A percentile compares a stretch with the other conserved stretches of the same genome.
Evolutionary conservation across 805 yeast genomes (phyloP).

Genomic region (Blastobotrys attinorum): DNA sequence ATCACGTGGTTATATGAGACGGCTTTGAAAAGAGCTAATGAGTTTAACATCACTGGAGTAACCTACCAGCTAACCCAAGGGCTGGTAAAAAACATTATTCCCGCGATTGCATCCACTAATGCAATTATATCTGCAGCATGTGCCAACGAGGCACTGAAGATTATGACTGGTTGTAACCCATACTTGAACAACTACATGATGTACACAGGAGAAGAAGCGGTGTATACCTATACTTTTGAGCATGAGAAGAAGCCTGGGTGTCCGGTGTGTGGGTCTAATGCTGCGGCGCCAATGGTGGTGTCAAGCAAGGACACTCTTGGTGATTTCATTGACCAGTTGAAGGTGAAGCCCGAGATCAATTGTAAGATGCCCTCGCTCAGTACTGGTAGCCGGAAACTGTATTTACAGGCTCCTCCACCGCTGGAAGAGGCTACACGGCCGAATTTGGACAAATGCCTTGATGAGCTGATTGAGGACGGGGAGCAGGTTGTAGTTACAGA

Average conservation of each 20-base stretch:
- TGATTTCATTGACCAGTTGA: constrained; percentile 37
- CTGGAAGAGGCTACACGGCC: constrained; percentile 39
- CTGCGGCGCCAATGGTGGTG: constrained; percentile 17
- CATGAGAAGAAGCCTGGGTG: constrained; percentile 57
- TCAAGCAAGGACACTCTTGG: constrained; percentile 28
- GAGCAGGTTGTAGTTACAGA: constrained; percentile 51
- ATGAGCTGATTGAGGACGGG: constrained; percentile 33
- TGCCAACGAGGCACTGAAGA: constrained; percentile 77
- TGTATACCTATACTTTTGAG: constrained; percentile 64
- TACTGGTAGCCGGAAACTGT: constrained; percentile 34
- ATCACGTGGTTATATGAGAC: constrained; percentile 52
- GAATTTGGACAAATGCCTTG: constrained; percentile 34
- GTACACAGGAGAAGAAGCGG: constrained; percentile 77
- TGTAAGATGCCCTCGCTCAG: constrained; percentile 41
- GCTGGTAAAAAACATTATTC: constrained; percentile 84
- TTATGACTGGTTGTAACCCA: constrained; percentile 64
- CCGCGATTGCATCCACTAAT: constrained; percentile 90
- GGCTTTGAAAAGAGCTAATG: constrained; percentile 51
- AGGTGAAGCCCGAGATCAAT: constrained; percentile 21
- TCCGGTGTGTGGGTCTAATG: constrained; percentile 58
- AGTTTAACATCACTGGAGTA: constrained; percentile 63
- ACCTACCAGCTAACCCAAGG: constrained; percentile 69
- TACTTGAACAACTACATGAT: constrained; percentile 69
- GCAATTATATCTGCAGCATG: constrained; percentile 87
- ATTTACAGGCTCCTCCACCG: constrained; percentile 40